phyloP scores from a whole-genome alignment of 305 asterid genomes.

The Lippia alba region DNA sequence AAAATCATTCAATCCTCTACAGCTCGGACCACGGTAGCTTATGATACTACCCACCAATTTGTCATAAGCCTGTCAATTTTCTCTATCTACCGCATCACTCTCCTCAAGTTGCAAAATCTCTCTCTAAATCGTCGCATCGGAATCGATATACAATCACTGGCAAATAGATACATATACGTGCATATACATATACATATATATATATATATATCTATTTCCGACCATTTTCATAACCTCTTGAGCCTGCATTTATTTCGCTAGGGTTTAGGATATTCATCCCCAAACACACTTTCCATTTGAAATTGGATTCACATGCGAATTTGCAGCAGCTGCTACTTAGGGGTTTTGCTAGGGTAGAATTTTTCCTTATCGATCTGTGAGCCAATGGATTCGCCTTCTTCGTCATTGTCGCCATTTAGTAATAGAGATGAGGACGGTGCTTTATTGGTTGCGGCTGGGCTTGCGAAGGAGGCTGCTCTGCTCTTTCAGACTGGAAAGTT shows the following conservation, averaged over 20 bases:
- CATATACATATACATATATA: background rate
- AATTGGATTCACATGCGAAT: constrained; percentile 45
- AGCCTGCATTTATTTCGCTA: constrained; percentile 29
- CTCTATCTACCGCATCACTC: background rate
- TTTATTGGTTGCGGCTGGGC: constrained; percentile 61
- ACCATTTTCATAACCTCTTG: constrained; percentile 9
- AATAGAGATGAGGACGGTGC: constrained; percentile 58
- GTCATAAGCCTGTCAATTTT: background rate
- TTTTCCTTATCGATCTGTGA: constrained; percentile 41
- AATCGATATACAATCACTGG: constrained; percentile 11
- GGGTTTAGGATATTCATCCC: constrained; percentile 44
- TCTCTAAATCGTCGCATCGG: constrained; percentile 40
- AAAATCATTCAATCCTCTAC: too few relatives aligned
- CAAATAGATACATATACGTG: background rate
- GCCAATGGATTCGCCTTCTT: constrained; percentile 53
- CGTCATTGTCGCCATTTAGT: constrained; percentile 50
- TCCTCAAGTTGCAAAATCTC: constrained; percentile 21
- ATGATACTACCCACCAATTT: background rate
- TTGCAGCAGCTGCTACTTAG: constrained; percentile 35
- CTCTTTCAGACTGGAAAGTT: constrained; percentile 79
- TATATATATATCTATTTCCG: constrained; percentile 18
- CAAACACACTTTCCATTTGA: constrained; percentile 27
- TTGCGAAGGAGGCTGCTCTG: constrained; percentile 86
- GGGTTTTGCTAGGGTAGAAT: constrained; percentile 33
- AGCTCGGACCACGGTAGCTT: background rate